These are phyloP conservation scores for Tilletia caries DNA, from an alignment of 1,284 basidiomycete genomes.

Conservation along the genomic window DNA sequence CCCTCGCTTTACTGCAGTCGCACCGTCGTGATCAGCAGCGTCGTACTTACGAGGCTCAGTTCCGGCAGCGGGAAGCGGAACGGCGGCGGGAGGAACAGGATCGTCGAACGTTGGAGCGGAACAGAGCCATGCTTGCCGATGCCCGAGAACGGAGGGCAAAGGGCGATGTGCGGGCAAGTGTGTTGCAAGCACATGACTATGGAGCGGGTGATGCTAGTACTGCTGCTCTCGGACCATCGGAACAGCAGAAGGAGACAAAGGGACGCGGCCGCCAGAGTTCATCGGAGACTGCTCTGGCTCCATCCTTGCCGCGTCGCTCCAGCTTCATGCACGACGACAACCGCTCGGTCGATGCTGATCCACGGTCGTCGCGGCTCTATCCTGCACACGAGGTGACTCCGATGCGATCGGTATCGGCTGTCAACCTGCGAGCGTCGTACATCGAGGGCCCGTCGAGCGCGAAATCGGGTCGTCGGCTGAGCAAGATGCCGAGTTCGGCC, in stretches of 20 bases:
- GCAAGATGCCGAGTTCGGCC: neutral
- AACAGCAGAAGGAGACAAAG: neutral
- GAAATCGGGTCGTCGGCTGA: neutral
- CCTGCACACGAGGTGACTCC: neutral
- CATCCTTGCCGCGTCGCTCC: too few relatives aligned
- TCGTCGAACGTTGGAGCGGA: conserved; percentile 26
- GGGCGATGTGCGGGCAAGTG: neutral
- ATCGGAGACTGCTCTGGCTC: neutral
- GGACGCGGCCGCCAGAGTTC: neutral
- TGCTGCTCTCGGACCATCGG: neutral
- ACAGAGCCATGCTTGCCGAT: conserved; percentile 26
- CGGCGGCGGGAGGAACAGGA: conserved; percentile 22
- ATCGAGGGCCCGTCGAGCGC: neutral
- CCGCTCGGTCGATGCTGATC: neutral
- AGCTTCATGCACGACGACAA: too few relatives aligned
- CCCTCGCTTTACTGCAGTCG: conserved; percentile 28
- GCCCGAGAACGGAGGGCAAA: conserved; percentile 27
- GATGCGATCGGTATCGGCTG: neutral
- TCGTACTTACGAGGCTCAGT: conserved; percentile 20
- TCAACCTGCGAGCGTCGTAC: neutral
- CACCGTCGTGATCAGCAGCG: conserved; percentile 22
- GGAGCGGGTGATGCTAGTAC: conserved; percentile 3
- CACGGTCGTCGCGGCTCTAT: neutral
- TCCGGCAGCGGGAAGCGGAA: conserved; percentile 25
- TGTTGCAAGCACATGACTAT: conserved; percentile 3